Percentiles rank a stretch among this genome's conserved stretches.
These are phyloP conservation scores for Mariannaea elegans DNA, from an alignment of 2,329 filamentous ascomycete genomes.

Conservation along the genomic window DNA sequence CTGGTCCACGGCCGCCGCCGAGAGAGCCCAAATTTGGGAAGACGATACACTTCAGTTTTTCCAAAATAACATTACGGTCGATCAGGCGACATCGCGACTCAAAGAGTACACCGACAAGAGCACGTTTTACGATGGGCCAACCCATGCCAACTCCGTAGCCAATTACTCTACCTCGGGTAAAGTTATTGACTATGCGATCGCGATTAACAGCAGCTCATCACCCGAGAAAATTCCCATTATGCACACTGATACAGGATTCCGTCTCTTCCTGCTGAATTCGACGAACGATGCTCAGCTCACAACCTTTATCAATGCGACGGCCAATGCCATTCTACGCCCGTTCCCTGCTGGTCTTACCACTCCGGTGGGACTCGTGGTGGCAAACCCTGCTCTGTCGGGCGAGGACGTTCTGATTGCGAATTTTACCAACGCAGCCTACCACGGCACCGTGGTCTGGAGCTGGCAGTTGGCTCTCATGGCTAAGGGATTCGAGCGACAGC, in stretches of 20 bases:
- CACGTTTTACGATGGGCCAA: slow-evolving; percentile 54
- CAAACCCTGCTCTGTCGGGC: slow-evolving; percentile 67
- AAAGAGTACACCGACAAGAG: slow-evolving; percentile 54
- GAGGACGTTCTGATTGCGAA: slow-evolving; percentile 56
- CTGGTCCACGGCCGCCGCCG: slow-evolving; percentile 56
- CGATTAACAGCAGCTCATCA: slow-evolving; percentile 62
- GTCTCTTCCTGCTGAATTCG: slow-evolving; percentile 68
- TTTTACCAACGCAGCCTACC: slow-evolving; percentile 65
- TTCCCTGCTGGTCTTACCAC: slow-evolving; percentile 69
- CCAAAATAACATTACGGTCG: slow-evolving; percentile 50
- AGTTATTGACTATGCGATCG: slow-evolving; percentile 63
- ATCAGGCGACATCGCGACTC: slow-evolving; percentile 57
- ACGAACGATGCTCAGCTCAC: slow-evolving; percentile 66
- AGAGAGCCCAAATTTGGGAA: slow-evolving; percentile 69
- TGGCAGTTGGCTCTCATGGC: slow-evolving; percentile 74
- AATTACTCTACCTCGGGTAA: slow-evolving; percentile 43
- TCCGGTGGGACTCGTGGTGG: slow-evolving; percentile 64
- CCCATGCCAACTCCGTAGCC: slow-evolving; percentile 50
- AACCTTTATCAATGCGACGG: slow-evolving; percentile 63
- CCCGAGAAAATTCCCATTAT: slow-evolving; percentile 63
- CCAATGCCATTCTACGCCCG: slow-evolving; percentile 63
- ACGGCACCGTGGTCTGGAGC: slow-evolving; percentile 71
- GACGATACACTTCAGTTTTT: slow-evolving; percentile 68
- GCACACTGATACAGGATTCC: slow-evolving; percentile 72
- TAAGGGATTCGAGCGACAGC: slow-evolving; percentile 64